phyloP scores from a whole-genome alignment of 2,329 filamentous ascomycete species.

The Aspergillus ibericus region DNA sequence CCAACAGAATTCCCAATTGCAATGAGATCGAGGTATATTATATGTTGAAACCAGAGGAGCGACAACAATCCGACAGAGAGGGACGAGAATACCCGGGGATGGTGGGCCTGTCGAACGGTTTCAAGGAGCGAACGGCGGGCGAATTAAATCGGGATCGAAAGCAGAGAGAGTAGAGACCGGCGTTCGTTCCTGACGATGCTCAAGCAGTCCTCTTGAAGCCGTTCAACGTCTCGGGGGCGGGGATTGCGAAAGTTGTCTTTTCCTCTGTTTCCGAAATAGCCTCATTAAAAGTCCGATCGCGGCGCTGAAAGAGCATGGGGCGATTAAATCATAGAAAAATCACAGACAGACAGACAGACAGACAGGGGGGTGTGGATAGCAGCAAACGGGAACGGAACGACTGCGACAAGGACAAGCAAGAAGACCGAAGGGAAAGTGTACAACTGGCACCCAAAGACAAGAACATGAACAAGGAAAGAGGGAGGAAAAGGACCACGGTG shows the following conservation, averaged over 20 bases:
- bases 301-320: conserved; percentile 18
- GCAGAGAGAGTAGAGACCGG: conserved; percentile 12
- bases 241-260: neutral
- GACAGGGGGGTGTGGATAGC: conserved; percentile 17
- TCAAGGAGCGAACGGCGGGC: conserved; percentile 9
- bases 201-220: conserved; percentile 5
- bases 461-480: conserved; percentile 15
- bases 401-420: neutral
- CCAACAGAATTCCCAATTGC: conserved; percentile 1
- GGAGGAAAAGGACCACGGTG: conserved; percentile 7
- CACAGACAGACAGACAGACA: conserved; percentile 15
- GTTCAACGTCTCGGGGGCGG: conserved; percentile 13
- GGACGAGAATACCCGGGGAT: conserved; percentile 12
- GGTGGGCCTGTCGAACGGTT: conserved; percentile 15
- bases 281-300: conserved; percentile 13
- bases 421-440: neutral
- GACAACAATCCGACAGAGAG: conserved; percentile 10
- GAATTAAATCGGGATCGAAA: conserved; percentile 9
- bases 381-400: conserved; percentile 11
- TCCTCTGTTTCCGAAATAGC: conserved; percentile 16
- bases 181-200: conserved; percentile 9
- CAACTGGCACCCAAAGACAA: conserved; percentile 11
- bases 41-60: neutral
- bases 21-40: conserved; percentile 2
- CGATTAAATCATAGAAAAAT: conserved; percentile 13